Conservation (phyloP, 495 filamentous ascomycete species). For the Echria macrotheca region DNA sequence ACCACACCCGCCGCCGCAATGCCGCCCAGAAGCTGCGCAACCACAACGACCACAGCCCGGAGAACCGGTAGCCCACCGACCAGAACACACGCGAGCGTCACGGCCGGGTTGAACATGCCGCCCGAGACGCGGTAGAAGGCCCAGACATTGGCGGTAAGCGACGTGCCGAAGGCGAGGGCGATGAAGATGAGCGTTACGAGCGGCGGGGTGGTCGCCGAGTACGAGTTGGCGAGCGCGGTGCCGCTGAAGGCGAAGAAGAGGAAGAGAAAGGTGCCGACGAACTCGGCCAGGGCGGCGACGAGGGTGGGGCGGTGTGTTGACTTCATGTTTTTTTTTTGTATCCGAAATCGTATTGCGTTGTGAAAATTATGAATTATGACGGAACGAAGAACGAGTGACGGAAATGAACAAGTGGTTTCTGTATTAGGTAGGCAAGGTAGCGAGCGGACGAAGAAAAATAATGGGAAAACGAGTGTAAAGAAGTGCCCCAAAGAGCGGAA, state of each 20-base stretch:
- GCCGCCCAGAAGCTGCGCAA: conserved; percentile 51
- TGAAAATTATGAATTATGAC: too few relatives aligned
- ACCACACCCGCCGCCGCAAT: conserved; percentile 56
- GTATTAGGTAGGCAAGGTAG: too few relatives aligned
- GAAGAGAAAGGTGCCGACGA: conserved; percentile 77
- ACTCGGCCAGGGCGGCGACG: conserved; percentile 61
- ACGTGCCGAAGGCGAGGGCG: conserved; percentile 67
- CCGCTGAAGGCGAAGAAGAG: conserved; percentile 76
- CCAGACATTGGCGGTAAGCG: conserved; percentile 76
- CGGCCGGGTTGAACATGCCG: conserved; percentile 77
- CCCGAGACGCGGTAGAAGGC: conserved; percentile 77
- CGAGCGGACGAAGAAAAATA: too few relatives aligned
- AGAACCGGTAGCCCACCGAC: conserved; percentile 48
- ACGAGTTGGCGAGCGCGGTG: conserved; percentile 63
- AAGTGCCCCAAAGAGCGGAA: too few relatives aligned
- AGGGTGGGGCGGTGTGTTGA: too few relatives aligned
- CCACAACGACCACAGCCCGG: conserved; percentile 44
- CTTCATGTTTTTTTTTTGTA: too few relatives aligned
- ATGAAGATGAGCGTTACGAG: conserved; percentile 59
- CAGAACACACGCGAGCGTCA: conserved; percentile 52
- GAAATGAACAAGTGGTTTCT: too few relatives aligned
- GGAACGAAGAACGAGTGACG: too few relatives aligned
- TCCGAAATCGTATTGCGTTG: too few relatives aligned
- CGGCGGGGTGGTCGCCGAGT: conserved; percentile 18
- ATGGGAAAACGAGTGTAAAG: too few relatives aligned